Evolutionary conservation across 2,329 filamentous ascomycete genomes (phyloP), one percentile per base, ranked within the genome.

Genomic region (Balansia obtecta): DNA sequence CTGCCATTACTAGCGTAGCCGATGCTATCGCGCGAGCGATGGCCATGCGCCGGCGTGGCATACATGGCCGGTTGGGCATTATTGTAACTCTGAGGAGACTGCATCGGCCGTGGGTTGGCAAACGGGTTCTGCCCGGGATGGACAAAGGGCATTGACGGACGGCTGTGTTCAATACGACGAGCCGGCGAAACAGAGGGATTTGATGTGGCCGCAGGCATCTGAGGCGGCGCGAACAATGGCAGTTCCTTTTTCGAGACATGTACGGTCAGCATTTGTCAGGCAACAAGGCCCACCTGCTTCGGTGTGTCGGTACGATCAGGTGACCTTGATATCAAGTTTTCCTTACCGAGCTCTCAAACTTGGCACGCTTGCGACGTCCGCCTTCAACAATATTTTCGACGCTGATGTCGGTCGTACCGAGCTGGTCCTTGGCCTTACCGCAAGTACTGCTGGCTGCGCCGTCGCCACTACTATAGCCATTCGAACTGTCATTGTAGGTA

Each of bases 371-470:
- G 64, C 93, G 84, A 68, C 93, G 85, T 58, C 91, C 90, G 63
- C 94, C 93, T 69, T 97, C 91, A 54, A 98, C 86, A 67, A 98
- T 97, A 65, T 98, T 98, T 60, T 96, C 90, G 58, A 96, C 81
- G 65, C 91, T 97, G 63, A 98, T 98, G 60, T 98, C 93, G 15
- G 93, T 95, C 65, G 88, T 96, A 46, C 88, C 89, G 61, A 95
- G 80, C 56, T 88, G 85, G 61, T 96, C 90, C 67, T 87, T 89
- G 59, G 77, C 80, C 65, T 86, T 86, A 61, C 86, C 83, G 48
- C 67, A 70, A 57, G 85, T 76, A 50, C 88, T 90, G 57, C 81
- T 85, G 54, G 86, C 79, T 30, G 83, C 87, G 54, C 83, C 85
- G 57, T 95, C 89, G 58, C 86, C 90, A 66, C 90, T 94, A 69